Conservation (phyloP, 225 moss, liverwort and hornwort genomes). For the Marchantia polymorpha region DNA sequence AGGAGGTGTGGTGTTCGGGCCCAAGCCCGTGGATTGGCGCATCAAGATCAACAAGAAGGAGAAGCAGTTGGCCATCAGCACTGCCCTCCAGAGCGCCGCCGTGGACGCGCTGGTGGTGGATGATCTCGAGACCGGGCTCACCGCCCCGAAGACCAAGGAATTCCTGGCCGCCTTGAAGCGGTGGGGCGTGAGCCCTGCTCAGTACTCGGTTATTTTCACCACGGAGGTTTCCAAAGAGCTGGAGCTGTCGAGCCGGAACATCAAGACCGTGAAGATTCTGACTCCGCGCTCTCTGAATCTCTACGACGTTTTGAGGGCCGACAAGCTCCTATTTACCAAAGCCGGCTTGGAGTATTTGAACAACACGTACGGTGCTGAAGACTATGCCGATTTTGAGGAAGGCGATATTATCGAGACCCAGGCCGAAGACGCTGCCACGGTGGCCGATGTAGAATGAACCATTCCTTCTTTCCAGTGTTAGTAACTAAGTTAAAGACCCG, state of each 20-base stretch:
- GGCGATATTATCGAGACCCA: slow-evolving; percentile 12
- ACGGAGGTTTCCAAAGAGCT: slow-evolving; percentile 25
- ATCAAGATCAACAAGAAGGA: slow-evolving; percentile 94
- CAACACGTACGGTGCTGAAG: slow-evolving; percentile 56
- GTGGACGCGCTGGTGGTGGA: slow-evolving; percentile 74
- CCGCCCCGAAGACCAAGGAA: slow-evolving; percentile 26
- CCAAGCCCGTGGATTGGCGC: slow-evolving; percentile 87
- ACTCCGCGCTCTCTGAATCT: slow-evolving; percentile 73
- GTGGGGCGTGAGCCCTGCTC: slow-evolving; percentile 51
- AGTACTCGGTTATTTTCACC: slow-evolving; percentile 38
- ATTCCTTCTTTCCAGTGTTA: neutral
- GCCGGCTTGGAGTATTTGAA: slow-evolving; percentile 74
- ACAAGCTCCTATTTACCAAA: slow-evolving; percentile 71
- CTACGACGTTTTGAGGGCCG: slow-evolving; percentile 80
- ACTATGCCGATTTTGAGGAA: slow-evolving; percentile 40
- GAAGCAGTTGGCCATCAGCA: slow-evolving; percentile 85
- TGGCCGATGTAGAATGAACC: neutral
- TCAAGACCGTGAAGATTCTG: slow-evolving; percentile 61
- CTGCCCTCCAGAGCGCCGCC: slow-evolving; percentile 71
- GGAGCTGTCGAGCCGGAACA: slow-evolving; percentile 21
- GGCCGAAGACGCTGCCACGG: slow-evolving; percentile 1
- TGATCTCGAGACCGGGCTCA: slow-evolving; percentile 55
- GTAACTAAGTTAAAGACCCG: neutral
- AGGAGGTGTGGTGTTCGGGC: slow-evolving; percentile 87
- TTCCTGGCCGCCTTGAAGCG: slow-evolving; percentile 17